phyloP scores from a whole-genome alignment of 2,329 filamentous ascomycete species.

The Alternaria gaisen region DNA sequence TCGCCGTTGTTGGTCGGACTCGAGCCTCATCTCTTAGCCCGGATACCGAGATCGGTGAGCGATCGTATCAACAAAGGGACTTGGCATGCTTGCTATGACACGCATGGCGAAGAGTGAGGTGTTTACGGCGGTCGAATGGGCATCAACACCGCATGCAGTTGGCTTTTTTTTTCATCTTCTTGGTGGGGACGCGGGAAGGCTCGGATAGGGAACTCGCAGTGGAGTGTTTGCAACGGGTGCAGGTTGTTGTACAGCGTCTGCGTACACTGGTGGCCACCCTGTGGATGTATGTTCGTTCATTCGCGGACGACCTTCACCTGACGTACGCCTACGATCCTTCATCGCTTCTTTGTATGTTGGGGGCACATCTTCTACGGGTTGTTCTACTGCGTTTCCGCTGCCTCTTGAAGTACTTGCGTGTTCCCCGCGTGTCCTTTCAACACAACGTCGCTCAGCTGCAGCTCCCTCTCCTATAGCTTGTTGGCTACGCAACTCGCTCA shows the following conservation, averaged over 20 bases:
- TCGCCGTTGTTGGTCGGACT: not conserved
- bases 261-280: conserved; percentile 6
- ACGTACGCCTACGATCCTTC: not conserved
- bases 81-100: not conserved
- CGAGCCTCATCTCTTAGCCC: not conserved
- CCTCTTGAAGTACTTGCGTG: not conserved
- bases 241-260: not conserved
- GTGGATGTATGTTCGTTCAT: not conserved
- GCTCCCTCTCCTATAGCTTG: not conserved
- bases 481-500: conserved; percentile 3
- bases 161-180: not conserved
- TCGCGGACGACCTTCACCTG: not conserved
- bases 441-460: not conserved
- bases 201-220: not conserved
- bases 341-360: conserved; percentile 14
- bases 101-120: not conserved
- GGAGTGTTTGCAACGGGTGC: not conserved
- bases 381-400: not conserved
- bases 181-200: conserved; percentile 4
- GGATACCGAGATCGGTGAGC: not conserved
- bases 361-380: not conserved
- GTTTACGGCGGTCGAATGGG: not conserved
- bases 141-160: not conserved
- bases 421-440: not conserved
- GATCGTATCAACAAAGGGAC: not conserved